phyloP scores from a whole-genome alignment of 352 stramenopile species.

The Pythium brachiatum region DNA sequence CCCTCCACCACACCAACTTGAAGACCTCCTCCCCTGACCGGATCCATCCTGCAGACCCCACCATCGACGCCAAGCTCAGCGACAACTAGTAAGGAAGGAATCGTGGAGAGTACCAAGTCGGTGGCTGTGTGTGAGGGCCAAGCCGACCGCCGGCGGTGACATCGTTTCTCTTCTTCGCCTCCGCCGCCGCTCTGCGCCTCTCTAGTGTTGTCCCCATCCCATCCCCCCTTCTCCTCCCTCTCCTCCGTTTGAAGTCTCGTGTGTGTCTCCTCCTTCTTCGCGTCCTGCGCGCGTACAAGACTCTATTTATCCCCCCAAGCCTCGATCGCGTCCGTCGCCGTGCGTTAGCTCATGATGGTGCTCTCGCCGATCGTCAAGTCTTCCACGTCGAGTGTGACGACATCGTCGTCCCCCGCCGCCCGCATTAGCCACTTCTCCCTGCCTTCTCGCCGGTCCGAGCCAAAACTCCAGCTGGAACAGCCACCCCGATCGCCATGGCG shows the following conservation, averaged over 20 bases:
- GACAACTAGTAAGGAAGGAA: too few relatives aligned
- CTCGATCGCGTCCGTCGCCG: neutral
- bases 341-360: conserved; percentile 11
- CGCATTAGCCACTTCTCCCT: conserved; percentile 15
- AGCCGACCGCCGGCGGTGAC: neutral
- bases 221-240: neutral
- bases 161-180: neutral
- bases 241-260: neutral
- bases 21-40: neutral
- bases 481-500: conserved; percentile 16
- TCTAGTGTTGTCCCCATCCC: neutral
- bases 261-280: neutral
- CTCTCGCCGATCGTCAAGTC: conserved; percentile 17
- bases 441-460: conserved; percentile 23
- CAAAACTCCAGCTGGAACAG: conserved; percentile 22
- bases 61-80: too few relatives aligned
- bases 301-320: neutral
- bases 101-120: neutral
- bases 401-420: neutral
- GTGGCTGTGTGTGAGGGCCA: neutral
- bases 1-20: neutral
- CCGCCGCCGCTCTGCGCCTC: neutral
- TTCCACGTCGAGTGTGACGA: neutral
- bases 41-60: neutral
- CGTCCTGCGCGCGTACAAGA: neutral